A percentile compares a stretch with the other conserved stretches of the same genome.
Conservation (phyloP, 805 yeast species). For the Suhomyces emberorum region DNA sequence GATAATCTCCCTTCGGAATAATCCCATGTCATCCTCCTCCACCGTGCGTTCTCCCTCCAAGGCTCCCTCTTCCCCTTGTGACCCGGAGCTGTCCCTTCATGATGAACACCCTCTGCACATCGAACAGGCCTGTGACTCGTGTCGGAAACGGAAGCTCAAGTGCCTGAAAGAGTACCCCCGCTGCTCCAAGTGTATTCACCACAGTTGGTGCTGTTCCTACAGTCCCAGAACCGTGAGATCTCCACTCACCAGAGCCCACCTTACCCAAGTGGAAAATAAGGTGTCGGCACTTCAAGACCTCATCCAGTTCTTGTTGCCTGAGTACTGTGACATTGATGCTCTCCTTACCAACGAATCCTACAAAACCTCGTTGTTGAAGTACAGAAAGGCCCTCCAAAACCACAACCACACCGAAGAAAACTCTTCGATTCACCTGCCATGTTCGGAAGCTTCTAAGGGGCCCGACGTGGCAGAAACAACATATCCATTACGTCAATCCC, state of each 20-base stretch:
- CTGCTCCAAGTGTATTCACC: slow-evolving; percentile 70
- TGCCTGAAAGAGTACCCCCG: slow-evolving; percentile 78
- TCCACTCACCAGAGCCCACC: slow-evolving; percentile 76
- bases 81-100: not conserved
- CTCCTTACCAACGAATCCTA: slow-evolving; percentile 16
- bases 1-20: too few species aligned
- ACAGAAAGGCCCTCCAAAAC: not conserved
- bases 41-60: too few species aligned
- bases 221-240: slow-evolving; percentile 77
- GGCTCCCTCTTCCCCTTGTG: too few species aligned
- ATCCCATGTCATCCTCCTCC: too few species aligned
- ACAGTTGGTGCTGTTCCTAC: slow-evolving; percentile 71
- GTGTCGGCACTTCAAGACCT: slow-evolving; percentile 29
- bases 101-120: slow-evolving; percentile 17
- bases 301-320: slow-evolving; percentile 32
- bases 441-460: slow-evolving; percentile 13
- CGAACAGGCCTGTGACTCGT: slow-evolving; percentile 76
- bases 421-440: slow-evolving; percentile 20
- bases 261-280: slow-evolving; percentile 67
- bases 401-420: not conserved
- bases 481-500: slow-evolving; percentile 11
- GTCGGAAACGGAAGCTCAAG: slow-evolving; percentile 73
- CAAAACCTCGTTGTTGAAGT: slow-evolving; percentile 4
- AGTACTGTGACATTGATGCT: slow-evolving; percentile 16
- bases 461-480: slow-evolving; percentile 13